Base-by-base conservation (phyloP, 2,329 filamentous ascomycete genomes). In the Xylariaceae sp. region DNA sequence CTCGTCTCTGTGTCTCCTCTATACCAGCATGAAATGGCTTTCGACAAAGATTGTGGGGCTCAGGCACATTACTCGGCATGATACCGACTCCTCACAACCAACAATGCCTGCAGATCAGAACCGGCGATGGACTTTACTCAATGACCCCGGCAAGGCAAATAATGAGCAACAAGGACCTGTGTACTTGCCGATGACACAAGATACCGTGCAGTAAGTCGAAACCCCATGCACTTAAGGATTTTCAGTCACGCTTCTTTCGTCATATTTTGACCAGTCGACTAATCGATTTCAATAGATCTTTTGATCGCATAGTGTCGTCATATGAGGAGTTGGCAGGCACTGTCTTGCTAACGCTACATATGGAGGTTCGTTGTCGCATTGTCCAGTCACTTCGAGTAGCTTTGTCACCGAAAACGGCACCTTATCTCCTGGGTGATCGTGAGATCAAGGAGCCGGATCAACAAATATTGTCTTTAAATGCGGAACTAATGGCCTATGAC, bases 11-110 rank as follows among this genome's bases (percentile, higher is more conserved):
- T 96, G 91, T 56, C 77, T 96, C 32, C 73, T 98, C 27, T 94
- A 95, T 66, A 96, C 91, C 40, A 96, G 91, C 71, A 95, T 97
- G 89, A 93, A 94, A 73, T 98, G 93, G 93, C 80, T 98, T 27
- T 83, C 87, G 17, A 85, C 85, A 56, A 93, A 92, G 68, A 82
- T 95, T 34, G 72, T 77, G n/a, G 76, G 87, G 46, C 75, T 98
- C 42, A 81, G 93, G 34, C 84, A 92, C 60, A 89, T 96, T 58
- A 92, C 88, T 17, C 75, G 78, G 42, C 82, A 85, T 49, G 82
- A 87, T 37, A 79, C 80, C 29, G 82, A 89, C 64, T 82, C 81
- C 23, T 77, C 82, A 53, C 69, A 75, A 34, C 74, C 75, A 29
- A 74, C 69, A 25, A 57, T 80, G 38, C 68, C 74, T 12, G 75